Conservation (phyloP, 352 stramenopile genomes). For the Pythium pyrilobum region DNA sequence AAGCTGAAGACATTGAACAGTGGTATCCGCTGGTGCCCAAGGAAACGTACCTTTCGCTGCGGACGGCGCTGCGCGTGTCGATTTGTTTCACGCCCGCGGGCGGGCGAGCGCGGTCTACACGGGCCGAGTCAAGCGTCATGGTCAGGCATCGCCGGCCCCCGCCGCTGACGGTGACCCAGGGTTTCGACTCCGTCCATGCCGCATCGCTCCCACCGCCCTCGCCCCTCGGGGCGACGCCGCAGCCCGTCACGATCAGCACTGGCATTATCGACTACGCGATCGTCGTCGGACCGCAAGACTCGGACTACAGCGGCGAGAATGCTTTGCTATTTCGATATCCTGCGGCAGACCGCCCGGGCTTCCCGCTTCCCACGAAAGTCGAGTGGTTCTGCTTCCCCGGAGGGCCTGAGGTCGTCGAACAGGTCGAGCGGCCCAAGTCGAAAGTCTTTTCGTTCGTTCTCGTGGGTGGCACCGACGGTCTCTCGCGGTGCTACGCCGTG, state of each 20-base stretch:
- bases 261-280: slow-evolving; percentile 80
- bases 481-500: slow-evolving; percentile 64
- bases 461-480: slow-evolving; percentile 64
- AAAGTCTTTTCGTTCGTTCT: slow-evolving; percentile 80
- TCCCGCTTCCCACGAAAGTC: slow-evolving; percentile 80
- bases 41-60: slow-evolving; percentile 38
- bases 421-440: slow-evolving; percentile 35
- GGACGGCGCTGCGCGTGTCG: slow-evolving; percentile 63
- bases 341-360: slow-evolving; percentile 38
- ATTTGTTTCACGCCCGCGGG: slow-evolving; percentile 58
- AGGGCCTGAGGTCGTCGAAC: slow-evolving; percentile 51
- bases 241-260: slow-evolving; percentile 35
- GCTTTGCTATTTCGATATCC: slow-evolving; percentile 63
- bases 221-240: slow-evolving; percentile 10
- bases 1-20: slow-evolving; percentile 79
- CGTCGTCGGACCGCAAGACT: slow-evolving; percentile 38
- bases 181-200: background rate
- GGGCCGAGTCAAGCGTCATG: slow-evolving; percentile 17
- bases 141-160: slow-evolving; percentile 3
- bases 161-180: slow-evolving; percentile 16
- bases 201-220: slow-evolving; percentile 7
- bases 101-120: slow-evolving; percentile 13
- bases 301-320: slow-evolving; percentile 32
- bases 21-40: slow-evolving; percentile 73
- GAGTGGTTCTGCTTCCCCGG: slow-evolving; percentile 87